Evolutionary conservation across 164 flowering plant genomes (phyloP).

Genomic region (Magnolia changhungtana): DNA sequence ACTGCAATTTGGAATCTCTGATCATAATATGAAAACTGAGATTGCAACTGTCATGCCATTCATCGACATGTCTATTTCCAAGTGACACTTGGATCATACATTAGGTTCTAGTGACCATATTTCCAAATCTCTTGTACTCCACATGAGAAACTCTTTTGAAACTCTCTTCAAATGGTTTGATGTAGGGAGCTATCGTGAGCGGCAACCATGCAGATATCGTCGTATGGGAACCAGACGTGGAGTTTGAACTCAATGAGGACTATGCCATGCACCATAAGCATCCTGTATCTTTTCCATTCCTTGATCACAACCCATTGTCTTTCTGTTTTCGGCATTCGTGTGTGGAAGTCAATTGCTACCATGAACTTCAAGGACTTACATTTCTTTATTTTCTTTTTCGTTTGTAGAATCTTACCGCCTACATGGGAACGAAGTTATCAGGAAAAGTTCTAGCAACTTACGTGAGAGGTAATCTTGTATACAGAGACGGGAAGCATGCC

Average conservation of each 20-base stretch:
- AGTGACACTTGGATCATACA: neutral
- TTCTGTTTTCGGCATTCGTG: neutral
- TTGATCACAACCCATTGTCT: neutral
- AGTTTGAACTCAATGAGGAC: slow-evolving; percentile 56
- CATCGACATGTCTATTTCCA: neutral
- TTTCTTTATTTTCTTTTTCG: neutral
- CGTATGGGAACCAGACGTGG: slow-evolving; percentile 89
- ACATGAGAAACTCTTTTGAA: neutral
- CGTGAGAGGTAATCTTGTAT: slow-evolving; percentile 88
- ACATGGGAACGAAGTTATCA: slow-evolving; percentile 66
- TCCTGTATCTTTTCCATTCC: slow-evolving; percentile 45
- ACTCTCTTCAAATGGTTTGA: neutral
- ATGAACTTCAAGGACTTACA: no score
- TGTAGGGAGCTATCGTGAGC: slow-evolving; percentile 75
- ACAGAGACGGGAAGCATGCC: slow-evolving; percentile 66
- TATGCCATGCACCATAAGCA: slow-evolving; percentile 61
- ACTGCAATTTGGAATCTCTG: neutral
- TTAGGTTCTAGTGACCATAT: neutral
- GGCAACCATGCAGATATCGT: slow-evolving; percentile 93
- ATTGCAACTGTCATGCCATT: neutral
- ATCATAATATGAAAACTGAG: neutral
- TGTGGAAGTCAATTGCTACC: neutral
- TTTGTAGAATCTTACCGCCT: slow-evolving; percentile 74
- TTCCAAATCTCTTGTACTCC: neutral
- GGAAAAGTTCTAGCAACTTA: slow-evolving; percentile 88